Percentiles rank a stretch among this genome's conserved stretches.
These are phyloP conservation scores for Talaromyces sp. DNA, from an alignment of 2,329 filamentous ascomycete genomes.

Conservation along the genomic window DNA sequence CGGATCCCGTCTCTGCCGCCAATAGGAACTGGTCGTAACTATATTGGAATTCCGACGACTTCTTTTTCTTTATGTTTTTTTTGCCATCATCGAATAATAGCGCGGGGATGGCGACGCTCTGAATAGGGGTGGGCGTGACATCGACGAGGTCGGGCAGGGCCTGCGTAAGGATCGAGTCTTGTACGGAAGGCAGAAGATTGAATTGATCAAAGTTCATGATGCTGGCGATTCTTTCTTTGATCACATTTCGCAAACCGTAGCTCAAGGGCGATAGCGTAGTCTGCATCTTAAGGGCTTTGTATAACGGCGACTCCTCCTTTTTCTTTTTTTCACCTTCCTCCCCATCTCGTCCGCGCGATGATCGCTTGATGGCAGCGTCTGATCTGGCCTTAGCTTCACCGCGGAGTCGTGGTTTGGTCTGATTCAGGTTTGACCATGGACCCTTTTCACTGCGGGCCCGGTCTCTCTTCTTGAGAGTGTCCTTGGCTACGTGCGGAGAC, in stretches of 20 bases:
- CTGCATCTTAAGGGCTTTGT: conserved; percentile 94
- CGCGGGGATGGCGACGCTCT: conserved; percentile 81
- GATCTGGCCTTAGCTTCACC: conserved; percentile 37
- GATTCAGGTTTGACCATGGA: conserved; percentile 61
- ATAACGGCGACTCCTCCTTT: conserved; percentile 52
- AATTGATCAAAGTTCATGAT: conserved; percentile 80
- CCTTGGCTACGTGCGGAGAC: conserved; percentile 34
- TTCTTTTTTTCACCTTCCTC: conserved; percentile 44
- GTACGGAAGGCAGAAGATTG: conserved; percentile 66
- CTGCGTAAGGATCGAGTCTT: conserved; percentile 68
- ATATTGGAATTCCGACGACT: conserved; percentile 37
- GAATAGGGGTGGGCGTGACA: conserved; percentile 80
- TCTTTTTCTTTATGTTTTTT: conserved; percentile 29
- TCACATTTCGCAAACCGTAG: conserved; percentile 63
- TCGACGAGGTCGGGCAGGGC: conserved; percentile 72
- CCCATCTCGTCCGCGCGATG: conserved; percentile 35
- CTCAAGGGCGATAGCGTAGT: conserved; percentile 70
- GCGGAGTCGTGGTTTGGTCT: conserved; percentile 47
- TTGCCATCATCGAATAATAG: conserved; percentile 60
- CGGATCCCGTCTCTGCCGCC: conserved; percentile 93
- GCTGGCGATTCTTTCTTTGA: conserved; percentile 61
- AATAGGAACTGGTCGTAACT: conserved; percentile 69
- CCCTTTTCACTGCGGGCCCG: conserved; percentile 45
- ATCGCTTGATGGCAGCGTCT: conserved; percentile 42
- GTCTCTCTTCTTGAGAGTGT: conserved; percentile 34